Percentiles rank a stretch among this genome's conserved stretches.
phyloP scores from a whole-genome alignment of 108 stramenopile genomes.

The Seminavis robusta region DNA sequence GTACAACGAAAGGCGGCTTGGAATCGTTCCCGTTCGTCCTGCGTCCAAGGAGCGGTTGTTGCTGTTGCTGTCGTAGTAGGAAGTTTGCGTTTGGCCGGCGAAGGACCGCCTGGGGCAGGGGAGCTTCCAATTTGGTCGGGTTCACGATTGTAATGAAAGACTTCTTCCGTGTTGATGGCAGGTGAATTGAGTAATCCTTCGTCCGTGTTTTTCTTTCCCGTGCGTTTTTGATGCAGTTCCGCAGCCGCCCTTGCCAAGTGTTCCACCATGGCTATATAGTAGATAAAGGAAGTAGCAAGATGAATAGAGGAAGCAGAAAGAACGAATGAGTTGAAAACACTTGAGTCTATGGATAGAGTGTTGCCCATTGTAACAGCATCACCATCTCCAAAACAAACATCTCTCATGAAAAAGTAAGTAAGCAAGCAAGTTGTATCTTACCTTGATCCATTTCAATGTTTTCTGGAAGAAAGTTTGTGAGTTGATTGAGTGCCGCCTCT shows the following conservation, averaged over 20 bases:
- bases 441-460: slow-evolving; percentile 51
- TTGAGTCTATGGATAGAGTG: too few relatives aligned
- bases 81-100: background rate
- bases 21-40: background rate
- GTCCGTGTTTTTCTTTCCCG: slow-evolving; percentile 62
- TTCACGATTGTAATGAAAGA: too few relatives aligned
- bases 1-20: background rate
- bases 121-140: too few relatives aligned
- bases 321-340: too few relatives aligned
- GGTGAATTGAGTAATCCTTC: slow-evolving; percentile 36
- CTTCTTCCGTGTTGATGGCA: too few relatives aligned
- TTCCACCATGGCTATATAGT: slow-evolving; percentile 74
- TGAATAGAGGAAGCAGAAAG: too few relatives aligned
- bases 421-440: too few relatives aligned
- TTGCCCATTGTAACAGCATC: too few relatives aligned
- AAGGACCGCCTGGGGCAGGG: too few relatives aligned
- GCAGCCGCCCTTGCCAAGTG: slow-evolving; percentile 77
- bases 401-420: too few relatives aligned
- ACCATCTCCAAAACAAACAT: too few relatives aligned
- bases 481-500: slow-evolving; percentile 19
- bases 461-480: slow-evolving; percentile 31
- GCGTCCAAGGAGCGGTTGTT: slow-evolving; percentile 6
- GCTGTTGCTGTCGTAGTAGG: background rate
- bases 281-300: too few relatives aligned
- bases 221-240: slow-evolving; percentile 79